Evolutionary conservation across 805 yeast species (phyloP).

Genomic region (Tetrapisispora pingtungensis): DNA sequence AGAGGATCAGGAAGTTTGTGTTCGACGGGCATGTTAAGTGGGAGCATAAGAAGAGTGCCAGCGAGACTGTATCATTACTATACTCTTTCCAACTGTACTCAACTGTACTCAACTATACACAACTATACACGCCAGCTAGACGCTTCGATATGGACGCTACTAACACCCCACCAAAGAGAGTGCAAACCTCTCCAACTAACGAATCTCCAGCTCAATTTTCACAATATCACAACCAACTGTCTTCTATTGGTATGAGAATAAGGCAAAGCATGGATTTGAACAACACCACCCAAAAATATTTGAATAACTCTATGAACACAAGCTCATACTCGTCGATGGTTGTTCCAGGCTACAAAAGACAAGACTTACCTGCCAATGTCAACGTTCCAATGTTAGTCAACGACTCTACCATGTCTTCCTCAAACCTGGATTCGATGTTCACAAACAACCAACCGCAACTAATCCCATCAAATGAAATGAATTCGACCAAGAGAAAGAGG

Average conservation of each 20-base stretch:
- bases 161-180: slow-evolving; percentile 3
- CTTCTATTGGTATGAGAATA: slow-evolving; percentile 61
- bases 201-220: slow-evolving; percentile 13
- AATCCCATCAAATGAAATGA: slow-evolving; percentile 2
- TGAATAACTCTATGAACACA: not conserved
- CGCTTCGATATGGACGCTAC: not conserved
- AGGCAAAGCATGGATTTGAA: slow-evolving; percentile 48
- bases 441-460: not conserved
- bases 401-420: slow-evolving; percentile 20
- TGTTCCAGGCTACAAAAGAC: slow-evolving; percentile 1
- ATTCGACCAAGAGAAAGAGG: slow-evolving; percentile 4
- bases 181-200: slow-evolving; percentile 17
- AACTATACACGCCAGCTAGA: too few relatives aligned
- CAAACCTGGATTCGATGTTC: slow-evolving; percentile 4
- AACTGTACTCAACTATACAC: too few relatives aligned
- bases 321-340: slow-evolving; percentile 1
- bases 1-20: too few relatives aligned
- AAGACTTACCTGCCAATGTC: slow-evolving; percentile 4
- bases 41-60: too few relatives aligned
- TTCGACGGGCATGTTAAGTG: too few relatives aligned
- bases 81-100: too few relatives aligned
- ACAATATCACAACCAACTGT: slow-evolving; percentile 32
- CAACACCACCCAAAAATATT: slow-evolving; percentile 1
- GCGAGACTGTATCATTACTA: too few relatives aligned
- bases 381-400: slow-evolving; percentile 30